A percentile compares a stretch with the other conserved stretches of the same genome.
These are phyloP conservation scores for Syncephalastrum racemosum DNA, from an alignment of 371 early-diverging fungal species.

Conservation along the genomic window DNA sequence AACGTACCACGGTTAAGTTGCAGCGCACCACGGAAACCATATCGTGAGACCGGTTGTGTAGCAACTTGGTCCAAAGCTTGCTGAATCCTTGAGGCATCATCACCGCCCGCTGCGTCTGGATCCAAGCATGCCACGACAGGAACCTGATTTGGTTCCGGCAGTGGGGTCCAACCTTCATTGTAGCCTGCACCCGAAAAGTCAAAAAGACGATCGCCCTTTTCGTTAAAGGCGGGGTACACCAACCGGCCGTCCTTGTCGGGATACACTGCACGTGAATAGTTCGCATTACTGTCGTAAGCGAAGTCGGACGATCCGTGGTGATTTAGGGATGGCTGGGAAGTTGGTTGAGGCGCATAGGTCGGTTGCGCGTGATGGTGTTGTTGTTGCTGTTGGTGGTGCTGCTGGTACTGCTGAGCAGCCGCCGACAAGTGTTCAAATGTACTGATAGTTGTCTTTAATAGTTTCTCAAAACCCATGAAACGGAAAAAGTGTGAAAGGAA, in stretches of 20 bases:
- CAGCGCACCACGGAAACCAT: conserved; percentile 32
- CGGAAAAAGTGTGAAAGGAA: background rate
- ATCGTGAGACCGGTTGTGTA: conserved; percentile 16
- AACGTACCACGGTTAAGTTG: conserved; percentile 38
- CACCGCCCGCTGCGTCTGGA: conserved; percentile 22
- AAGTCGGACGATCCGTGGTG: no score
- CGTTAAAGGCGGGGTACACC: conserved; percentile 42
- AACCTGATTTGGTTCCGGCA: conserved; percentile 19
- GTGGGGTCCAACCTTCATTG: conserved; percentile 41
- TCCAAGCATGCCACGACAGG: conserved; percentile 21
- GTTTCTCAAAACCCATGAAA: conserved; percentile 12
- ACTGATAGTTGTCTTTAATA: conserved; percentile 11
- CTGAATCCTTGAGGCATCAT: conserved; percentile 45
- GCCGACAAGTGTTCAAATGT: conserved; percentile 12
- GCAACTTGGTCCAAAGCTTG: conserved; percentile 32
- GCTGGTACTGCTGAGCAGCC: conserved; percentile 6
- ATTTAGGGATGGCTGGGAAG: no score
- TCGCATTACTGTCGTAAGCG: conserved; percentile 1
- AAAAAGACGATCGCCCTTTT: conserved; percentile 40
- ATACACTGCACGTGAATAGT: conserved; percentile 11
- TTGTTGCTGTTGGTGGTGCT: background rate
- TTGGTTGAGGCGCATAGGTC: background rate
- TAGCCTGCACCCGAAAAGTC: conserved; percentile 53
- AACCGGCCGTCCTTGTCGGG: conserved; percentile 20
- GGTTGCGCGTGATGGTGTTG: background rate